Evolutionary conservation across 768 basidiomycete species (phyloP), one percentile per base, ranked within the genome.

Genomic region (Boletus insuetus): DNA sequence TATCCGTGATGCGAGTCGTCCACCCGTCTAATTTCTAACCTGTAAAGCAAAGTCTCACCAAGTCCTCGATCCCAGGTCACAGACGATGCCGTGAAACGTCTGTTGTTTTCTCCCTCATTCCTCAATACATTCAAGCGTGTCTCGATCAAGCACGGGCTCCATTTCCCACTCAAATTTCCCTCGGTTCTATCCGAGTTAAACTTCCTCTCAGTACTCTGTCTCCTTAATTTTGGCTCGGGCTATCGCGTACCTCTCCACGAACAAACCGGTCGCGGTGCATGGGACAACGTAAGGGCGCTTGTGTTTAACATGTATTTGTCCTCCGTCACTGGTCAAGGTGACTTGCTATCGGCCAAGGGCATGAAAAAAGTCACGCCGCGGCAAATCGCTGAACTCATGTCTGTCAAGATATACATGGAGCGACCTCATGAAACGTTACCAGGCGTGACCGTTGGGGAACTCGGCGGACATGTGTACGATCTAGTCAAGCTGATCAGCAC

Each of bases 171-270:
- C 48, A 85, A 86, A 3, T 96, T 94, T 62, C 75, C 87, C 37
- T 86, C 87, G 0, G 70, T 78, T 19, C 72, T 83, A 6, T 82
- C 87, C 41, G 93, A 96, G 71, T 75, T 96, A 55, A 94, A 93
- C 69, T 75, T 94, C 29, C 73, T 94, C n/a, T 83, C 86, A 43
- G 70, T 90, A 9, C 81, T 94, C 40, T 83, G 86, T 3, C 77
- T 94, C 16, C 78, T 96, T 34, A 94, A 94, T 68, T 91, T 94
- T 68, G 89, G 81, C 6, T 90, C 89, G 1, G 89, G 89, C 35
- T 94, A 89, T 69, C 87, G 90, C 24, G 75, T 78, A 6, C 82
- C 86, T 6, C 78, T 95, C 38, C 91, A 90, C 69, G 71, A 73
- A 14, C 82, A 83, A 53, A 87, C 87, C 3, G 83, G 85, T 14